These are phyloP conservation scores for Populus simonii DNA, from an alignment of 345 rosid species.

Conservation along the genomic window DNA sequence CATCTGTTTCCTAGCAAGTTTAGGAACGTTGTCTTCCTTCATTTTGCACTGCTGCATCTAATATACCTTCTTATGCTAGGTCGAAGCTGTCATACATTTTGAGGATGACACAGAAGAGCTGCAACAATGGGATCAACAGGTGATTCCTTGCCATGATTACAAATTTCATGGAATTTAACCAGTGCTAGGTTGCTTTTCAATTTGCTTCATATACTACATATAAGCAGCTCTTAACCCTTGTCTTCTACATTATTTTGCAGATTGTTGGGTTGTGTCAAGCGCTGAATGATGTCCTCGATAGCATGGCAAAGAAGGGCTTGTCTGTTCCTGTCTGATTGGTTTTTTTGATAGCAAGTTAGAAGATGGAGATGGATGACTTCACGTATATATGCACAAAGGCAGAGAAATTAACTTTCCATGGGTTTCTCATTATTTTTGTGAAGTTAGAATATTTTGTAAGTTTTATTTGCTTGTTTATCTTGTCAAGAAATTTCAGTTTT, in stretches of 20 bases:
- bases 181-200: neutral
- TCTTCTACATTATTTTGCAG: constrained; percentile 35
- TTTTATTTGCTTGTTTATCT: neutral
- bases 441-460: neutral
- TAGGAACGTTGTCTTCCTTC: neutral
- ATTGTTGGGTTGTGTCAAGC: constrained; percentile 92
- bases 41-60: neutral
- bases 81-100: constrained; percentile 93
- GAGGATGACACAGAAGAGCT: constrained; percentile 93
- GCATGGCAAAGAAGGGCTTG: constrained; percentile 89
- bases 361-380: constrained; percentile 1
- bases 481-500: neutral
- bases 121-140: constrained; percentile 99
- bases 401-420: constrained; percentile 1
- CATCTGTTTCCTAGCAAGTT: neutral
- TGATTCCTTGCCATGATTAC: constrained; percentile 5
- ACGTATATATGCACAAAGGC: neutral
- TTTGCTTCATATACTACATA: neutral
- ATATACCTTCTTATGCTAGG: constrained; percentile 38
- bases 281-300: constrained; percentile 80
- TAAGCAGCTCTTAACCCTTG: neutral
- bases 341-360: neutral
- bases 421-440: constrained; percentile 2
- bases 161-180: neutral
- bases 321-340: constrained; percentile 66